Evolutionary conservation across 2,329 filamentous ascomycete species (phyloP), one percentile per base, ranked within the genome.

Genomic region (Alternaria panax): DNA sequence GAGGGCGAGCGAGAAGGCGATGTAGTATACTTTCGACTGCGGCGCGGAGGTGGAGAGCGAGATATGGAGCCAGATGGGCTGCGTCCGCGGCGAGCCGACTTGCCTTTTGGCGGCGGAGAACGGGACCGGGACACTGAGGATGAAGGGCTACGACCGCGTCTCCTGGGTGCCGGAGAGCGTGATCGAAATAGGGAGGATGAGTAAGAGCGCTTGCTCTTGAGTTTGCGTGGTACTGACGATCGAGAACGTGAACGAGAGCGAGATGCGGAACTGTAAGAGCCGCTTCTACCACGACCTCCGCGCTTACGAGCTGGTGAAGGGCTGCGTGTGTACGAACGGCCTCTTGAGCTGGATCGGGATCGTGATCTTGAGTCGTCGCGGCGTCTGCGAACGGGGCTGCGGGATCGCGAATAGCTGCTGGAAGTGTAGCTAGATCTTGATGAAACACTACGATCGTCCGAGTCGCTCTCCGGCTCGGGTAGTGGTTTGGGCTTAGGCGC

Each of bases 401-500:
- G 66, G 0, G 68, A 71, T 18, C 69, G 70, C 1, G 71, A 73
- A 28, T 71, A 67, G 42, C 68, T 75, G 12, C 67, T 68, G 11
- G 68, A 69, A 1, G 67, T 68, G 57, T 78, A 78, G 12, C 68
- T 72, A 2, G 75, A 77, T 47, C 74, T 72, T 14, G 70, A 74
- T 0, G 74, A 76, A 1, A 75, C 67, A 45, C 74, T 78, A 12
- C 75, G 69, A 22, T 69, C 67, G 16, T 73, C 74, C 3, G 66
- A 69, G 24, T 77, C 75, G 54, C 70, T 73, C 41, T 77, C 76
- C 22, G 73, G 69, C 52, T 72, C 73, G 5, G 75, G 76, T 3
- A 77, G 61, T 6, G 92, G 88, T 1, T 90, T 85, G 3, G 93
- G 93, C 75, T 96, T 95, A 12, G 93, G 93, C 79, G 96, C 87